Evolutionary conservation across 1,139 yeast genomes (phyloP), one percentile per base, ranked within the genome.

Genomic region (Lodderomyces margitis): DNA sequence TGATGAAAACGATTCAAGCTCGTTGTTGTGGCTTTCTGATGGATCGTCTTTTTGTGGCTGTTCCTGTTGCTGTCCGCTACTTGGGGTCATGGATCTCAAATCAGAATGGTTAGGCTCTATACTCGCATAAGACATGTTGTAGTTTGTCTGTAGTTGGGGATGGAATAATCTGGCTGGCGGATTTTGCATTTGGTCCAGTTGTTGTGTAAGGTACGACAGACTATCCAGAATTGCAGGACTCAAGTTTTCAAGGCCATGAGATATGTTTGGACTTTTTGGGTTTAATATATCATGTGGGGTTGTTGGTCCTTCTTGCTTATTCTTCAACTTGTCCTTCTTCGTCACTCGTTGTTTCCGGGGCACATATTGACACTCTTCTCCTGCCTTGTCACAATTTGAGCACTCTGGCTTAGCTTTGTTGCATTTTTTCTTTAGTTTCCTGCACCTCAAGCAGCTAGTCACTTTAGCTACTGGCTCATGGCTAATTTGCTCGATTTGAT

Each of bases 351-450:
- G 62, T 51, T 58, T 71, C 51, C 59, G 66, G 54, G 59, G 78
- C 3, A 74, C 67, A 49, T 76, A 77, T 16, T 57, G 60, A 53
- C 82, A 77, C 2, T 38, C 39, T 40, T 61, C 68, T 4, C 60
- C 58, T 3, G 69, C 66, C 44, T 61, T 68, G 11, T 42, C 45
- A 49, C 82, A 77, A 46, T 70, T 72, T 8, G 50, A 43, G 47
- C 82, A 76, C n/a, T 53, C 59, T 0, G 80, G 79, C 2, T 59
- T 44, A 15, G 65, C 62, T 47, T 71, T 70, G 2, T 75, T 61
- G 51, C 82, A 77, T 49, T 70, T 73, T 54, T 74, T 75, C 57
- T 77, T 76, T 36, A 74, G 55, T 36, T 65, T 58, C 39, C 80
- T 39, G 41, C 58, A 54, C 23, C 48, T 31, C 5, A 45, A 28